A percentile compares a stretch with the other conserved stretches of the same genome.
Conservation (phyloP, 1,284 basidiomycete species). For the Leccinum variabile region DNA sequence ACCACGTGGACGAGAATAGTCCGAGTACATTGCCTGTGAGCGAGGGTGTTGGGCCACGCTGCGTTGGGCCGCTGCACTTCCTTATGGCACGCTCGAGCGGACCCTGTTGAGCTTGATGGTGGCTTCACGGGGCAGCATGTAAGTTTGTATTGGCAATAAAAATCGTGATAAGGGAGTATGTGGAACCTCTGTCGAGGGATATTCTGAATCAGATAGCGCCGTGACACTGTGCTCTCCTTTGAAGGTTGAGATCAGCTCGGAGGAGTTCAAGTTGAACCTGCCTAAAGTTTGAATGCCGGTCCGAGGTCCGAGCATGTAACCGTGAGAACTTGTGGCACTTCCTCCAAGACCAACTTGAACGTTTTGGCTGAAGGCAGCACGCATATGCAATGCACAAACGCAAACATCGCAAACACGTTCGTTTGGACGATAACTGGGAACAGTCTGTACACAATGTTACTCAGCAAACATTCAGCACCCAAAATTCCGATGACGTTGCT, state of each 20-base stretch:
- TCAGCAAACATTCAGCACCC: slow-evolving; percentile 7
- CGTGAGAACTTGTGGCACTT: background rate
- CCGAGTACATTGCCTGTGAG: background rate
- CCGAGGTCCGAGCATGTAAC: background rate
- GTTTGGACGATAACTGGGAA: slow-evolving; percentile 13
- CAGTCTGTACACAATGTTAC: background rate
- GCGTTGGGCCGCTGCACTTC: background rate
- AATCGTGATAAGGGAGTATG: background rate
- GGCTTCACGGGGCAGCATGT: background rate
- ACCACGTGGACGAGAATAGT: background rate
- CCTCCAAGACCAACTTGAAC: no score
- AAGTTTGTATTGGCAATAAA: background rate
- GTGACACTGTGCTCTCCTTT: background rate
- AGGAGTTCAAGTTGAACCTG: background rate
- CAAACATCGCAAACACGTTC: slow-evolving; percentile 22
- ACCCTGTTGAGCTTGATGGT: background rate
- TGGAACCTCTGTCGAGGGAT: background rate
- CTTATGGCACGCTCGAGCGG: background rate
- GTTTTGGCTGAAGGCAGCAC: background rate
- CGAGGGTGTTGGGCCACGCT: background rate
- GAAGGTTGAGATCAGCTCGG: background rate
- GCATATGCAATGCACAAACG: slow-evolving; percentile 29
- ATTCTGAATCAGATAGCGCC: background rate
- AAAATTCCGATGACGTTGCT: slow-evolving; percentile 6
- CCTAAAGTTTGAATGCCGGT: background rate